A percentile compares a stretch with the other conserved stretches of the same genome.
These are phyloP conservation scores for Stenogyne calaminthoides DNA, from an alignment of 305 asterid species.

Conservation along the genomic window DNA sequence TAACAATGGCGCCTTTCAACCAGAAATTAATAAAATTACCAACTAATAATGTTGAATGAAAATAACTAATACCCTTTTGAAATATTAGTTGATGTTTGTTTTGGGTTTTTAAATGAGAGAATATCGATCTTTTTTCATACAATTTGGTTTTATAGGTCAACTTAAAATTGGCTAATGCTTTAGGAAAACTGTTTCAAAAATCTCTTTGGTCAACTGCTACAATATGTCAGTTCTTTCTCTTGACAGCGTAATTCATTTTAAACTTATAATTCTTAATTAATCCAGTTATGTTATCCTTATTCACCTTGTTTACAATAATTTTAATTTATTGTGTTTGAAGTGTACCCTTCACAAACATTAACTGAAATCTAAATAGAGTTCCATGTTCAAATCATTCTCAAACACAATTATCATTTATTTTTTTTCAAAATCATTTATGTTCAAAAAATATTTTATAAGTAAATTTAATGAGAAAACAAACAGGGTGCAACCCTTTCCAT, in stretches of 20 bases:
- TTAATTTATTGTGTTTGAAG: slow-evolving; percentile 13
- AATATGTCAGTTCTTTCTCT: slow-evolving; percentile 87
- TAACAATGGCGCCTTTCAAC: too few species aligned
- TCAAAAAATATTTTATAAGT: background rate
- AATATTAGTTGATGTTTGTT: too few species aligned
- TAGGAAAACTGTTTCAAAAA: slow-evolving; percentile 90
- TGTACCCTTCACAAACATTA: background rate
- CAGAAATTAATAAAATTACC: too few species aligned
- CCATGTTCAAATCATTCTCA: background rate
- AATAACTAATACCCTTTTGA: too few species aligned
- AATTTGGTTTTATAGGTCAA: slow-evolving; percentile 56
- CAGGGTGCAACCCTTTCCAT: background rate
- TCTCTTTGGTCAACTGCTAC: slow-evolving; percentile 89
- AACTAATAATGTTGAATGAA: too few species aligned
- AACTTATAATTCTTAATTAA: slow-evolving; percentile 23
- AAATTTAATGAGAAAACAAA: background rate
- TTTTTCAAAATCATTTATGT: background rate
- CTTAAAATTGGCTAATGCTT: slow-evolving; percentile 70
- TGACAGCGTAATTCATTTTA: slow-evolving; percentile 61
- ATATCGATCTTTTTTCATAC: slow-evolving; percentile 24
- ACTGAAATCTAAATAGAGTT: background rate
- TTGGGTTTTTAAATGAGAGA: background rate
- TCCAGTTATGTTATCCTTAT: slow-evolving; percentile 17
- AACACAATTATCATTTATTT: background rate
- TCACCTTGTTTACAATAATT: slow-evolving; percentile 11